These are phyloP conservation scores for Jaltomata sinuosa DNA, from an alignment of 257 asterid species.

Conservation along the genomic window DNA sequence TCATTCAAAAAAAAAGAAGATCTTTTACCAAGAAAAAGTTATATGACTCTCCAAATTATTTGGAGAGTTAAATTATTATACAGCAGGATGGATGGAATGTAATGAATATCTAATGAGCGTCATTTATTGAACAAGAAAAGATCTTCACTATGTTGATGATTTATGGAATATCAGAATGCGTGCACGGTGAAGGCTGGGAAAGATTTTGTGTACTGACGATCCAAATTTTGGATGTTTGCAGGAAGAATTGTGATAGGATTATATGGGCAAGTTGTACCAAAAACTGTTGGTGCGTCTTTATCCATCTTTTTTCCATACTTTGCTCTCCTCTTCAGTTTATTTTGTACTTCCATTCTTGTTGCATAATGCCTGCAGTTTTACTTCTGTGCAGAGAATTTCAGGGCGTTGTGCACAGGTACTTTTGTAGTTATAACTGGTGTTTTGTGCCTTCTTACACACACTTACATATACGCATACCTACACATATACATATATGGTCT, in stretches of 20 bases:
- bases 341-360: not conserved
- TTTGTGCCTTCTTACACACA: not conserved
- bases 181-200: not conserved
- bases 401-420: slow-evolving; percentile 98
- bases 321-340: not conserved
- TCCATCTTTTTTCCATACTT: slow-evolving; percentile 4
- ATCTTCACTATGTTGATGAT: not conserved
- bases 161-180: not conserved
- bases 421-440: not conserved
- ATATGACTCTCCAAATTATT: not conserved
- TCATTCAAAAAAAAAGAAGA: not conserved
- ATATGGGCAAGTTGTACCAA: slow-evolving; percentile 86
- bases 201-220: not conserved
- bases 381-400: slow-evolving; percentile 73
- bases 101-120: not conserved
- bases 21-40: not conserved
- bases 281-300: slow-evolving; percentile 66
- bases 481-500: not conserved
- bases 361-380: slow-evolving; percentile 10
- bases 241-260: slow-evolving; percentile 90
- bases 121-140: not conserved
- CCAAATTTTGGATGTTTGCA: slow-evolving; percentile 13
- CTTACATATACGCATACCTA: not conserved
- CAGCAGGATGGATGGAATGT: not conserved
- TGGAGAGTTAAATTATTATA: not conserved